Evolutionary conservation across 345 rosid genomes (phyloP).

Genomic region (Bretschneidera sinensis): DNA sequence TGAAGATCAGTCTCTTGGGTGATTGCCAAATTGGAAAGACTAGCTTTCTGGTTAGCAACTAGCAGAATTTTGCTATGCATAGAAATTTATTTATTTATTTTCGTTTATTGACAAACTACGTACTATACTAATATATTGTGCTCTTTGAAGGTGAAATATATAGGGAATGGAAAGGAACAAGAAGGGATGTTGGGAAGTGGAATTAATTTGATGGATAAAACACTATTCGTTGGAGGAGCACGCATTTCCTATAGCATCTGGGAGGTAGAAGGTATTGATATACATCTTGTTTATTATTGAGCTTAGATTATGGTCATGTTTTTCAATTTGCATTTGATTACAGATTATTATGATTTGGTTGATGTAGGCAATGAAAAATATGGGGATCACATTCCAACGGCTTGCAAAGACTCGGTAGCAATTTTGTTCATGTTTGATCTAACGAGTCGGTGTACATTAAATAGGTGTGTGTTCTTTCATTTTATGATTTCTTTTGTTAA

Average conservation of each 20-base stretch:
- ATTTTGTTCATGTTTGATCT: conserved; percentile 86
- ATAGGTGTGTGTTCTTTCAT: conserved; percentile 51
- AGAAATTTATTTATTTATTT: too few relatives aligned
- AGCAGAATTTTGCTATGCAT: too few relatives aligned
- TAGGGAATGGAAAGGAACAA: conserved; percentile 53
- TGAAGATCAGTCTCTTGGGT: conserved; percentile 83
- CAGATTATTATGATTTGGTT: not conserved
- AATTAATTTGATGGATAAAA: conserved; percentile 64
- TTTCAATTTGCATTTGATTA: too few relatives aligned
- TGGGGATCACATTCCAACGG: conserved; percentile 46
- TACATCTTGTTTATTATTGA: not conserved
- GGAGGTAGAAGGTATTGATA: conserved; percentile 63
- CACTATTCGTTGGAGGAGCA: conserved; percentile 60
- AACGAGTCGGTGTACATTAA: conserved; percentile 77
- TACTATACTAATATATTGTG: too few relatives aligned
- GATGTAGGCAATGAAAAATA: conserved; percentile 49
- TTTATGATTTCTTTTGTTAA: too few relatives aligned
- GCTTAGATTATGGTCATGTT: too few relatives aligned
- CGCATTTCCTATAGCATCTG: conserved; percentile 75
- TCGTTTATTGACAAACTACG: too few relatives aligned
- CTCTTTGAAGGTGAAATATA: conserved; percentile 64
- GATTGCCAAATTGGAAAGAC: conserved; percentile 76
- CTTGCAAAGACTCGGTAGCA: conserved; percentile 86
- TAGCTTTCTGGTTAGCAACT: conserved; percentile 65
- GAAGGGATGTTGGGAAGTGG: conserved; percentile 37